Evolutionary conservation across 2,329 filamentous ascomycete genomes (phyloP).

Genomic region (Colletotrichum sp.): DNA sequence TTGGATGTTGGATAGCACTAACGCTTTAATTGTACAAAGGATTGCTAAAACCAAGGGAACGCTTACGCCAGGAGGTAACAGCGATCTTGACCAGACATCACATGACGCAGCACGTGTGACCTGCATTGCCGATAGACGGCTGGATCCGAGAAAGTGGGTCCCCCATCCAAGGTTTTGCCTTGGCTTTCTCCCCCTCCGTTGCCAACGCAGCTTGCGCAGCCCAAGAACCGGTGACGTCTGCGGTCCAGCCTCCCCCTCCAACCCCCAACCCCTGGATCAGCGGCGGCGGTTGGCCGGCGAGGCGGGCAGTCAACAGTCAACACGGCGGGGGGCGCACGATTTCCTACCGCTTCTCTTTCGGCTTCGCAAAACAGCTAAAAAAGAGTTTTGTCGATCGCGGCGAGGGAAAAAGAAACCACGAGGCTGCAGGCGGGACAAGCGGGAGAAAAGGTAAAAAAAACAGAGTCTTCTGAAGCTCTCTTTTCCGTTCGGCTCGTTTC

Average conservation of each 20-base stretch:
- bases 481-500: not conserved
- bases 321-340: no score
- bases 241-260: not conserved
- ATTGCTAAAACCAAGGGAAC: no score
- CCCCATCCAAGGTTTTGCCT: not conserved
- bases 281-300: not conserved
- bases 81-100: no score
- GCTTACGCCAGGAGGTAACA: no score
- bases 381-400: not conserved
- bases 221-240: slow-evolving; percentile 1
- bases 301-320: not conserved
- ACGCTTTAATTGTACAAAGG: no score
- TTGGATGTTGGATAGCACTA: no score
- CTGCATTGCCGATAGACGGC: not conserved
- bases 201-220: not conserved
- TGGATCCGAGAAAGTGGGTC: not conserved
- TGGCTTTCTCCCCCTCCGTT: not conserved
- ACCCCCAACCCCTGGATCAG: not conserved
- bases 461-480: not conserved
- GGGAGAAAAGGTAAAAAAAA: not conserved
- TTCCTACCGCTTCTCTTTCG: not conserved
- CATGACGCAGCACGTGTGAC: not conserved
- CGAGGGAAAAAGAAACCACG: not conserved
- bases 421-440: not conserved
- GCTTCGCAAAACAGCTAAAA: not conserved